These are phyloP conservation scores for Leishmania turanica DNA, from an alignment of 208 protist genomes.

Conservation along the genomic window DNA sequence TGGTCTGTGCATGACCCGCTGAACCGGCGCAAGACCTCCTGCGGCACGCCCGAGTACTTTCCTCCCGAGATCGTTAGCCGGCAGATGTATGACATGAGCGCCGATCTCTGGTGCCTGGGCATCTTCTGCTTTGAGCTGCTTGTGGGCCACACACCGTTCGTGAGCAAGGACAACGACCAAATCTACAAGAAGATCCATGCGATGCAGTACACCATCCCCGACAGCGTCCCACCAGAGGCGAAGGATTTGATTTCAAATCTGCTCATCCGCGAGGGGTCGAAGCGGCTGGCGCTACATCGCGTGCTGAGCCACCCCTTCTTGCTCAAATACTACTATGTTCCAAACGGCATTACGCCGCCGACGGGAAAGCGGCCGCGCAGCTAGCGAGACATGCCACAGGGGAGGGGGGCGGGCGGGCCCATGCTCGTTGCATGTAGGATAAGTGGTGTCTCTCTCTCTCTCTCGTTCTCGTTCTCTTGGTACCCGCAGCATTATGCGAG, in stretches of 20 bases:
- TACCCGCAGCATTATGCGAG: background rate
- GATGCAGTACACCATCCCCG: slow-evolving; percentile 90
- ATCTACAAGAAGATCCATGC: slow-evolving; percentile 93
- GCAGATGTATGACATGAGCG: slow-evolving; percentile 86
- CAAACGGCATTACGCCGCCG: slow-evolving; percentile 82
- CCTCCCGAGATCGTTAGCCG: slow-evolving; percentile 98
- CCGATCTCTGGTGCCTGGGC: slow-evolving; percentile 97
- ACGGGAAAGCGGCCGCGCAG: slow-evolving; percentile 70
- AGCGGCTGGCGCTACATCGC: slow-evolving; percentile 81
- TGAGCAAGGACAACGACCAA: slow-evolving; percentile 82
- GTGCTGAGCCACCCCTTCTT: slow-evolving; percentile 87
- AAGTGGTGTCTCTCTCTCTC: background rate
- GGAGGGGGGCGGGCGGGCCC: background rate
- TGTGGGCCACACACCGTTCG: slow-evolving; percentile 95
- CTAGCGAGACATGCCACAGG: slow-evolving; percentile 3
- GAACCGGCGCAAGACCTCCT: slow-evolving; percentile 93
- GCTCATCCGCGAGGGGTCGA: slow-evolving; percentile 67
- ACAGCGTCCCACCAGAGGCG: slow-evolving; percentile 83
- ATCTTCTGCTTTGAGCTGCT: slow-evolving; percentile 98
- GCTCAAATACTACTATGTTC: slow-evolving; percentile 90
- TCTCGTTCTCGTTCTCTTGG: background rate
- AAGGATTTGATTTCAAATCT: slow-evolving; percentile 87
- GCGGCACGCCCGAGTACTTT: slow-evolving; percentile 99
- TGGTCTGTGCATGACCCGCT: slow-evolving; percentile 98
- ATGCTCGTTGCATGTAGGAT: background rate